Evolutionary conservation across 202 grass and related monocot genomes (phyloP), one percentile per base, ranked within the genome.

Genomic region (Panicum virgatum): DNA sequence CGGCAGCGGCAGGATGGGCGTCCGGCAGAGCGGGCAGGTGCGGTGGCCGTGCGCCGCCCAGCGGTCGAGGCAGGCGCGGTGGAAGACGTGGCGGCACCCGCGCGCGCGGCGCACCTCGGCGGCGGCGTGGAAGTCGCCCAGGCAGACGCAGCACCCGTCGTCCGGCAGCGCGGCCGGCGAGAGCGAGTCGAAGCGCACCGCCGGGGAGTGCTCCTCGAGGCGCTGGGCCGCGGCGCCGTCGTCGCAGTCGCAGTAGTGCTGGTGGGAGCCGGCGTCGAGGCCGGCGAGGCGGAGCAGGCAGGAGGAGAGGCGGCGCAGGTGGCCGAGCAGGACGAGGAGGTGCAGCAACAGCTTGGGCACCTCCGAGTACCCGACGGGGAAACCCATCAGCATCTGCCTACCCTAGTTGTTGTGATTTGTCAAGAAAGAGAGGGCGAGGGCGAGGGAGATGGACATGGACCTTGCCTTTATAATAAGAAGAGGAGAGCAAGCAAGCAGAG

Each of bases 11-110:
- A 93, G 75, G 19, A 94, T 72, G 52, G 50, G 53, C 29, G 92
- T 58, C 48, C 89, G 84, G 83, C 92, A 94, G 20, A 94, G 82
- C 34, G 89, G 92, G 89, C 92, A 94, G n/a, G 89, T 92, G 64
- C 82, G 56, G 20, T 79, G 87, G 1, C 83, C 92, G 82, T 92
- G 87, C 1, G 78, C 50, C 0, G 88, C 86, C 92, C 92, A 94
- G 3, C 85, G 70, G 82, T 94, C 89, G 18, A 94, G 87, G 74
- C 89, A 94, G 0, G 36, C 65, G 56, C 87, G 86, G 87, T 94
- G 92, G 85, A 94, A 92, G 12, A 90, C 92, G 79, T 94, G 92
- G 38, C 87, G 75, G 73, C 92, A 94, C 0, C 80, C 77, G n/a
- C 80, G 67, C 8, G 83, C 78, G 6, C 92, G 87, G 54, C 92